Base-by-base conservation (phyloP, 2,329 filamentous ascomycete species). In the Juglanconis oblonga region DNA sequence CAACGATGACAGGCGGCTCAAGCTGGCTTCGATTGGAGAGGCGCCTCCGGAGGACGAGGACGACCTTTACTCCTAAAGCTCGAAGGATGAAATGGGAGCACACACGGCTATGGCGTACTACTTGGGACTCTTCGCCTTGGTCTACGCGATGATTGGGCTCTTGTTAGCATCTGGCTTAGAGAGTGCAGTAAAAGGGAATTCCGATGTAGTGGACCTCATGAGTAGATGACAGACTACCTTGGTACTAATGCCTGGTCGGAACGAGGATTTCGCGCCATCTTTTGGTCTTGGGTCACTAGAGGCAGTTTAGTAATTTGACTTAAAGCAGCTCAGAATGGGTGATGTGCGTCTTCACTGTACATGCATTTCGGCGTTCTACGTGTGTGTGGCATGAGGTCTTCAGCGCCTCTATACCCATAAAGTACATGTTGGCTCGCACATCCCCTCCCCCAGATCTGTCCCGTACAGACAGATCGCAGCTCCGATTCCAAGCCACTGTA, bases 1-100 rank as follows among this genome's bases (percentile, higher is more conserved):
- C 62, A 70, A 76, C 67, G 74, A 76, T 60, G 77, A 79, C 67
- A 70, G 73, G 55, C 67, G 65, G 31, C 67, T 75, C 32, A 75
- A 74, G 65, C 67, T 69, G 66, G 70, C 70, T 24, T 70, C 71
- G 7, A 74, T 75, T 49, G 72, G 73, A 24, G 70, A 74, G 61
- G 64, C 68, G 6, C 54, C 54, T 10, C 54, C 61, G 5, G 61
- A 63, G 33, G 71, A 73, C 42, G 71, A 73, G 24, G 73, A 74
- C 42, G 61, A 68, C 17, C 24, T 24, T 24, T 24, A 24, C 24
- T 24, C 24, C 24, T 17, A 44, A 52, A 32, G 29, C 11, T 17
- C 36, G 13, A 10, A 47, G 44, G 13, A 29, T 32, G 13, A 24
- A n/a, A 10, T 8, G 1, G 4, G n/a, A 4, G 9, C 24, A 29